Percentiles rank a stretch among this genome's conserved stretches.
These are phyloP conservation scores for Actinomucor elegans DNA, from an alignment of 371 early-diverging fungal species.

Conservation along the genomic window DNA sequence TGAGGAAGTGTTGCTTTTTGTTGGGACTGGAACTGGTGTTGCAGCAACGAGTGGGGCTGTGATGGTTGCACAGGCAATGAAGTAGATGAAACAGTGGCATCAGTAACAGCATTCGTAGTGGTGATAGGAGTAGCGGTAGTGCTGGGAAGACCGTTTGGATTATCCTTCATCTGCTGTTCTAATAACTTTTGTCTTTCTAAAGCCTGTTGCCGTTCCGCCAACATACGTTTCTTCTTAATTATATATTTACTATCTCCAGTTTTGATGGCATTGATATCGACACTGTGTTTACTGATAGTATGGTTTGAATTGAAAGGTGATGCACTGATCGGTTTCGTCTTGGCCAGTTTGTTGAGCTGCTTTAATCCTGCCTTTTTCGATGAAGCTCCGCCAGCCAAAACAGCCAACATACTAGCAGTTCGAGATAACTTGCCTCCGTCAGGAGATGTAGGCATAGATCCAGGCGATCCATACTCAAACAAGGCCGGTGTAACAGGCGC, in stretches of 20 bases:
- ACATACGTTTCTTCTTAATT: conserved; percentile 21
- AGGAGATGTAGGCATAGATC: conserved; percentile 14
- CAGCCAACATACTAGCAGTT: conserved; percentile 35
- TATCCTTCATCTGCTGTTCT: conserved; percentile 2
- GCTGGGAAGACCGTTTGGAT: not conserved
- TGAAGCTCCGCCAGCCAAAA: conserved; percentile 30
- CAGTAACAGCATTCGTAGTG: too few species aligned
- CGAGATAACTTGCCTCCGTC: not conserved
- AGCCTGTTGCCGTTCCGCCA: conserved; percentile 7
- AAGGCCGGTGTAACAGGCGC: conserved; percentile 13
- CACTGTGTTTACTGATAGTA: conserved; percentile 19
- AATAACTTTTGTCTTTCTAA: conserved; percentile 10
- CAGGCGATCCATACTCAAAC: conserved; percentile 3
- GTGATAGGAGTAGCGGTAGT: not conserved
- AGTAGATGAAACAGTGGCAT: too few species aligned
- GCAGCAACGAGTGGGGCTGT: not conserved
- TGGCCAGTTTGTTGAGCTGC: conserved; percentile 4
- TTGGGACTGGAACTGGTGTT: too few species aligned
- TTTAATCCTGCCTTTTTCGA: conserved; percentile 13
- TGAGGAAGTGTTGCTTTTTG: too few species aligned
- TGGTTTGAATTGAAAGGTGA: not conserved
- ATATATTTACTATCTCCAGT: conserved; percentile 22
- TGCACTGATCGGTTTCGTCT: not conserved
- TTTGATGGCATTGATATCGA: conserved; percentile 18
- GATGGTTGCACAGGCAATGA: not conserved